phyloP scores from a whole-genome alignment of 805 yeast genomes.

The Candida parachauliodes region DNA sequence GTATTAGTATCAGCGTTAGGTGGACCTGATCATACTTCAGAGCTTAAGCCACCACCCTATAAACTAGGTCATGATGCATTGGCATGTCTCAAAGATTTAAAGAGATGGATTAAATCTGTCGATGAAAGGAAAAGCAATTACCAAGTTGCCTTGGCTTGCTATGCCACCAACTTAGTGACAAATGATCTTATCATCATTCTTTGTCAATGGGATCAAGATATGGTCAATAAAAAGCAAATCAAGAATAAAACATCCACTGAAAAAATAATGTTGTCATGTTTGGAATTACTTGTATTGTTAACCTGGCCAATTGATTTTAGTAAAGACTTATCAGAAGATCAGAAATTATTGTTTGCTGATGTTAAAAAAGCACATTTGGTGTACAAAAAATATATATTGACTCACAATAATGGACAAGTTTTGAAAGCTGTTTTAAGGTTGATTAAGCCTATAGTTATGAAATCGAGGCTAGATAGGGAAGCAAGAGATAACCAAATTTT shows the following conservation, averaged over 20 bases:
- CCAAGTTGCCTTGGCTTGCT: constrained; percentile 86
- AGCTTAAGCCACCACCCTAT: constrained; percentile 49
- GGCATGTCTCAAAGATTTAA: constrained; percentile 82
- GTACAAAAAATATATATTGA: constrained; percentile 68
- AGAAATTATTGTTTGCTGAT: constrained; percentile 53
- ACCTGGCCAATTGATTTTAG: constrained; percentile 82
- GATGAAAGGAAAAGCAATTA: constrained; percentile 69
- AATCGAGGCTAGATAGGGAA: constrained; percentile 53
- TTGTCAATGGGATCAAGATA: constrained; percentile 61
- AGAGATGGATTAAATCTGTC: constrained; percentile 80
- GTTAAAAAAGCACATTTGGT: constrained; percentile 62
- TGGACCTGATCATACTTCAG: constrained; percentile 66
- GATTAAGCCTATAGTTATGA: constrained; percentile 57
- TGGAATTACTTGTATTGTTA: constrained; percentile 78
- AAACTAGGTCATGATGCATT: constrained; percentile 83
- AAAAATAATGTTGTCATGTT: constrained; percentile 63
- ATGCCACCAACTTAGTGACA: constrained; percentile 68
- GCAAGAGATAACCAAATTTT: constrained; percentile 70
- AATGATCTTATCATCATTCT: constrained; percentile 75
- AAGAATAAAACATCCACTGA: constrained; percentile 38
- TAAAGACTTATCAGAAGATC: constrained; percentile 53
- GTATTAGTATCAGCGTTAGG: constrained; percentile 87
- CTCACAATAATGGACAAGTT: constrained; percentile 55
- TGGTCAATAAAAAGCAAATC: constrained; percentile 27
- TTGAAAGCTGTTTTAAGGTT: constrained; percentile 68